A percentile compares a stretch with the other conserved stretches of the same genome.
Evolutionary conservation across 306 rosid genomes (phyloP).

Genomic region (Clitoria ternatea): DNA sequence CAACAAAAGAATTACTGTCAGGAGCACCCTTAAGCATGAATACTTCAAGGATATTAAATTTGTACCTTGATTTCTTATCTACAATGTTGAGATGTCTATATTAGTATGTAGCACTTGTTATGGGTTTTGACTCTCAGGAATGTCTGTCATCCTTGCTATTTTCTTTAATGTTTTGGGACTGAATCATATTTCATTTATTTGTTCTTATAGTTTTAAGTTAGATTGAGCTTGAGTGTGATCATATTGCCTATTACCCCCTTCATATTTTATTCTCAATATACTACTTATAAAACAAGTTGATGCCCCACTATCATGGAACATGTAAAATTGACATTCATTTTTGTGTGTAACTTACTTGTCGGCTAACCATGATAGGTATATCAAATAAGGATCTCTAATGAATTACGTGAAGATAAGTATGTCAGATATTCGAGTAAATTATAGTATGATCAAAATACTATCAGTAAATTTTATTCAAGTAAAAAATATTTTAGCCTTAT

Average conservation of each 20-base stretch:
- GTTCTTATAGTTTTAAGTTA: constrained; percentile 14
- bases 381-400: too few species aligned
- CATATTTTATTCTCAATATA: neutral
- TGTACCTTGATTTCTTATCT: constrained; percentile 49
- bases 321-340: neutral
- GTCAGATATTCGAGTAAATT: too few species aligned
- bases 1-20: constrained; percentile 74
- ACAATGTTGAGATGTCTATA: constrained; percentile 51
- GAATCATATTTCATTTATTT: constrained; percentile 26
- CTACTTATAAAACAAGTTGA: constrained; percentile 9
- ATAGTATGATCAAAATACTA: too few species aligned
- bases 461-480: constrained; percentile 16
- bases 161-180: constrained; percentile 19
- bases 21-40: constrained; percentile 90
- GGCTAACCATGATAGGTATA: too few species aligned
- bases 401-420: too few species aligned
- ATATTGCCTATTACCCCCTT: neutral
- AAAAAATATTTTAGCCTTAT: constrained; percentile 9
- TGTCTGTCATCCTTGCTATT: constrained; percentile 41
- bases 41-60: constrained; percentile 79
- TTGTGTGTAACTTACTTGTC: neutral
- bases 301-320: neutral
- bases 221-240: constrained; percentile 28
- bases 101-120: constrained; percentile 40
- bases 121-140: constrained; percentile 49